A percentile compares a stretch with the other conserved stretches of the same genome.
phyloP scores from a whole-genome alignment of 1,139 yeast species.

The Eremothecium gossypii region DNA sequence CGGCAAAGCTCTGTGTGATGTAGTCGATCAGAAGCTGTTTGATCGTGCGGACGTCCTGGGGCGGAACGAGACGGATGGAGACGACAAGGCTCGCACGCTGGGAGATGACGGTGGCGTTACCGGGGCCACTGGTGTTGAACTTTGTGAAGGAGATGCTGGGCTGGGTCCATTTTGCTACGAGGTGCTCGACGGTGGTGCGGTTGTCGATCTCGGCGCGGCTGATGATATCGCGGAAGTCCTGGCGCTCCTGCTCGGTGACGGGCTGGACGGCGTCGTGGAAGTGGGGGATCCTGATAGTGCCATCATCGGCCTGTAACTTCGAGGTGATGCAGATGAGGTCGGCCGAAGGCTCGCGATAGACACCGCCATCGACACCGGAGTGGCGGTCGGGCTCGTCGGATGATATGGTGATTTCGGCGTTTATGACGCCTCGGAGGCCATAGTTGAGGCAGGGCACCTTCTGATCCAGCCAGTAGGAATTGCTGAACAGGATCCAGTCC shows the following conservation, averaged over 20 bases:
- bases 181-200: slow-evolving; percentile 36
- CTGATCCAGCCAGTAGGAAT: slow-evolving; percentile 92
- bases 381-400: slow-evolving; percentile 83
- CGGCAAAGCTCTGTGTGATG: slow-evolving; percentile 38
- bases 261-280: slow-evolving; percentile 61
- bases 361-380: slow-evolving; percentile 96
- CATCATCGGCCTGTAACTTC: slow-evolving; percentile 48
- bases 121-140: slow-evolving; percentile 81
- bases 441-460: slow-evolving; percentile 83
- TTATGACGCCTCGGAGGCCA: slow-evolving; percentile 86
- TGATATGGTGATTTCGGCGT: slow-evolving; percentile 59
- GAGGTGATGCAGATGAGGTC: slow-evolving; percentile 70
- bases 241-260: slow-evolving; percentile 46
- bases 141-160: slow-evolving; percentile 91
- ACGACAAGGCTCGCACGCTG: slow-evolving; percentile 65
- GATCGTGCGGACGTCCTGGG: slow-evolving; percentile 57
- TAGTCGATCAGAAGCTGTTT: slow-evolving; percentile 42
- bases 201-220: slow-evolving; percentile 34
- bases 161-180: slow-evolving; percentile 81
- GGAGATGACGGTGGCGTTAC: slow-evolving; percentile 84
- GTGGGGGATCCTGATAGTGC: slow-evolving; percentile 55
- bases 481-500: slow-evolving; percentile 85
- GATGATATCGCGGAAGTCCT: slow-evolving; percentile 52
- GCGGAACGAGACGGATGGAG: slow-evolving; percentile 84
- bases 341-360: slow-evolving; percentile 77